Percentiles rank a stretch among this genome's conserved stretches.
phyloP scores from a whole-genome alignment of 2,329 filamentous ascomycete species.

The Beauveria australis region DNA sequence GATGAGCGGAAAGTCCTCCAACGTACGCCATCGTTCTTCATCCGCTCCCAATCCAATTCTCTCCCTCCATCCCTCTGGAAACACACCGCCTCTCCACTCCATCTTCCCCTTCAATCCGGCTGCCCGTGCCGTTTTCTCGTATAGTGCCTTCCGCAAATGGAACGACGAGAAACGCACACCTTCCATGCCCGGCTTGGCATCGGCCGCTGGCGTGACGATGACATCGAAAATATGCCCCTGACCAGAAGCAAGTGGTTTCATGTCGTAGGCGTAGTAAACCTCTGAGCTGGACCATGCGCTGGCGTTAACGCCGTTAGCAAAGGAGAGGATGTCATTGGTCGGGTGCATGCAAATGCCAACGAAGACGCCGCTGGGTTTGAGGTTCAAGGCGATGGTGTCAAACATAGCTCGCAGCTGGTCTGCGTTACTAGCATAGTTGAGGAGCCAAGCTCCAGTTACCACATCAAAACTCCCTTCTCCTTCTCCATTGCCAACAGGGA shows the following conservation, averaged over 20 bases:
- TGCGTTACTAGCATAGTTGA: slow-evolving; percentile 10
- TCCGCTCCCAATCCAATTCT: background rate
- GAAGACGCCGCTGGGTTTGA: slow-evolving; percentile 10
- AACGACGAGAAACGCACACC: slow-evolving; percentile 4
- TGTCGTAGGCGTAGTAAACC: background rate
- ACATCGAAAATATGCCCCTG: background rate
- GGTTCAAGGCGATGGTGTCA: slow-evolving; percentile 9
- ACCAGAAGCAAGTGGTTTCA: background rate
- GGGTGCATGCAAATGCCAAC: slow-evolving; percentile 8
- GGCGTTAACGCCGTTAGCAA: background rate
- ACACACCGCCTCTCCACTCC: background rate
- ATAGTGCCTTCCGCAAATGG: slow-evolving; percentile 10
- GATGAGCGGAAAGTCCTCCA: background rate
- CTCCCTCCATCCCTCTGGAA: background rate
- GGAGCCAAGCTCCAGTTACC: slow-evolving; percentile 9
- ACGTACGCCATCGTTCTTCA: background rate
- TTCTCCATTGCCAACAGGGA: background rate
- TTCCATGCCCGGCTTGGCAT: background rate
- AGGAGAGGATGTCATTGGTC: slow-evolving; percentile 2
- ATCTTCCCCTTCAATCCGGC: slow-evolving; percentile 6
- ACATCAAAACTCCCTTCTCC: background rate
- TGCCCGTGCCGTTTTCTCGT: slow-evolving; percentile 8
- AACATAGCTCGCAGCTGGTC: slow-evolving; percentile 11
- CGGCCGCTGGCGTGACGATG: no score
- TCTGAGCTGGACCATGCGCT: background rate